These are phyloP conservation scores for Pleodorina starrii DNA, from an alignment of 139 green algal species.

Conservation along the genomic window DNA sequence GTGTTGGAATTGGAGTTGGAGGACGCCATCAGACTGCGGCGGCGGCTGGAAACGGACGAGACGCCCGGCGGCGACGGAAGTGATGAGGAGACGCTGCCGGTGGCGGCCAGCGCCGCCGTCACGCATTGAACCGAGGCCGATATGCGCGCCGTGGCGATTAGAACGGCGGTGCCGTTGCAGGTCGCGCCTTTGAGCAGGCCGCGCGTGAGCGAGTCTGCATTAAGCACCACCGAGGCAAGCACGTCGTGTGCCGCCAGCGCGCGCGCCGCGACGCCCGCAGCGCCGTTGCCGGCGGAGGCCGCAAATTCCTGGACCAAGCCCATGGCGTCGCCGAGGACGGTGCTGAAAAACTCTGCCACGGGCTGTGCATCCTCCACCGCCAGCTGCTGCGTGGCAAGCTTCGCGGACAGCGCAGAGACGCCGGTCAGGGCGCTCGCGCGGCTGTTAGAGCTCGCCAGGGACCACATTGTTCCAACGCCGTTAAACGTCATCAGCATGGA, in stretches of 20 bases:
- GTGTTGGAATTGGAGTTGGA: background rate
- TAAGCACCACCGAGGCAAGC: background rate
- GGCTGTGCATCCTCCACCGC: background rate
- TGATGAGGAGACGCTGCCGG: background rate
- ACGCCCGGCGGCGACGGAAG: background rate
- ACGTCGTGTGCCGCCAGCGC: background rate
- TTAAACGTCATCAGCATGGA: background rate
- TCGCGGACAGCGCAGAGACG: background rate
- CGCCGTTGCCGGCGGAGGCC: background rate
- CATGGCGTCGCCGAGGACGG: background rate
- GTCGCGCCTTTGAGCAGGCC: slow-evolving; percentile 13
- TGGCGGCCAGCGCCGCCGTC: background rate
- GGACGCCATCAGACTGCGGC: background rate
- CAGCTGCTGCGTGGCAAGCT: background rate
- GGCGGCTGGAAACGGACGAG: background rate
- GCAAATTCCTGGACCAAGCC: background rate
- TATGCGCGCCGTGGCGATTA: background rate
- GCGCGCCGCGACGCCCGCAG: background rate
- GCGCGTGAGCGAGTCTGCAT: background rate
- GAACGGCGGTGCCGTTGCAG: background rate
- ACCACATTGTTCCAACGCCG: background rate
- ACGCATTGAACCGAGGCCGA: background rate
- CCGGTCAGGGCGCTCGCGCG: background rate
- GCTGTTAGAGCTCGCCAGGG: background rate
- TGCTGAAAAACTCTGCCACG: background rate